Evolutionary conservation across 2,329 filamentous ascomycete genomes (phyloP).

Genomic region (Verticillium nubilum): DNA sequence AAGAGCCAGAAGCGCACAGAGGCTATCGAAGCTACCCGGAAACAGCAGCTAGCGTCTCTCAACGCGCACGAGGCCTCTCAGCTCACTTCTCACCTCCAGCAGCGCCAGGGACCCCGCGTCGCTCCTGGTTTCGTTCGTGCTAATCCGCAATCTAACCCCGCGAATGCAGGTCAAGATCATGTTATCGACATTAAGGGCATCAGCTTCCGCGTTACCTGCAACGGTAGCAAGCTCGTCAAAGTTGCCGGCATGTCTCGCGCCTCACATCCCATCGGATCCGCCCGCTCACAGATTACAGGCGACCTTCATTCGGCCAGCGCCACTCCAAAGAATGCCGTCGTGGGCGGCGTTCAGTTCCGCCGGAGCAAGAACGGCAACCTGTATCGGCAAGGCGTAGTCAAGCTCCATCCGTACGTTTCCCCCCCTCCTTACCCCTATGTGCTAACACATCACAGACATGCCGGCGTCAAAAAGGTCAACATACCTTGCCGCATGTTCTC

Average conservation of each 20-base stretch:
- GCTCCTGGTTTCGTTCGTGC: constrained; percentile 10
- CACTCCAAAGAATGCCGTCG: constrained; percentile 67
- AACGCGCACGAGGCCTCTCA: constrained; percentile 56
- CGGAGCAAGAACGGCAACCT: constrained; percentile 86
- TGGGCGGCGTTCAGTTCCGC: constrained; percentile 77
- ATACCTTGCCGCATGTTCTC: constrained; percentile 70
- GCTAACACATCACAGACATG: constrained; percentile 40
- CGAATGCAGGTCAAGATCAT: constrained; percentile 36
- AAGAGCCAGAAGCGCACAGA: constrained; percentile 62
- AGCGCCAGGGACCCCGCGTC: constrained; percentile 14
- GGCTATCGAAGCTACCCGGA: constrained; percentile 65
- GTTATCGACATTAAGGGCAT: constrained; percentile 68
- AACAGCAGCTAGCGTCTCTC: constrained; percentile 47
- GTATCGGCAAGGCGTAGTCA: constrained; percentile 69
- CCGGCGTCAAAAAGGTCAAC: constrained; percentile 61
- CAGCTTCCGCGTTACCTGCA: constrained; percentile 65
- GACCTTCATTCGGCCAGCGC: constrained; percentile 55
- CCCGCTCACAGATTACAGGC: constrained; percentile 31
- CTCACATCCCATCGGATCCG: neutral
- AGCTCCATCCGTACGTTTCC: constrained; percentile 65
- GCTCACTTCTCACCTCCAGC: constrained; percentile 41
- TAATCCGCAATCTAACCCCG: constrained; percentile 13
- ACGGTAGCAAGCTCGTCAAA: constrained; percentile 78
- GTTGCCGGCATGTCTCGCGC: constrained; percentile 49
- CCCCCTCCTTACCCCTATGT: constrained; percentile 14